Evolutionary conservation across 2,329 filamentous ascomycete genomes (phyloP).

Genomic region (Microthyrium microscopicum): DNA sequence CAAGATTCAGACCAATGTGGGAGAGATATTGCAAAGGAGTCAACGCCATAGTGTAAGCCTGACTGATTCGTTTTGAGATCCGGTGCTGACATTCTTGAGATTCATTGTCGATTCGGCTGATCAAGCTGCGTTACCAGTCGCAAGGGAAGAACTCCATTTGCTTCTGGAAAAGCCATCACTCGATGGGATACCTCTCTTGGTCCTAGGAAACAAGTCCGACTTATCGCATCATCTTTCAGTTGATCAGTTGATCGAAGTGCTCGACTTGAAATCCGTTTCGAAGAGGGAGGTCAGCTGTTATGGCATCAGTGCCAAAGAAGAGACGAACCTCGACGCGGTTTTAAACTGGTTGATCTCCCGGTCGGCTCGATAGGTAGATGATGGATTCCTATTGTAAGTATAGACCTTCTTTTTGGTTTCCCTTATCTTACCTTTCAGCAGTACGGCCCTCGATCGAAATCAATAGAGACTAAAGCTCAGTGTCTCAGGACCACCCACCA

Average conservation of each 20-base stretch:
- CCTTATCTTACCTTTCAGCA: too few species aligned
- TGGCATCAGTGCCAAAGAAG: constrained; percentile 95
- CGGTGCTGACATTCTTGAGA: constrained; percentile 21
- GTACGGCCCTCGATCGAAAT: too few species aligned
- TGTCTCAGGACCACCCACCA: too few species aligned
- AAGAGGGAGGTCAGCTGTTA: constrained; percentile 96
- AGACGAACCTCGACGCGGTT: constrained; percentile 95
- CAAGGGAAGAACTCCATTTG: constrained; percentile 81
- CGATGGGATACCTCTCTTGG: constrained; percentile 78
- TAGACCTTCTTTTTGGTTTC: too few species aligned
- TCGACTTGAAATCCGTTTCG: constrained; percentile 77
- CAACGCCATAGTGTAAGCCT: constrained; percentile 71
- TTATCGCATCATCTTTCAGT: constrained; percentile 80
- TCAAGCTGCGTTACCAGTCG: constrained; percentile 58
- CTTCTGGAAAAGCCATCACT: constrained; percentile 73
- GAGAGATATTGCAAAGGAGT: constrained; percentile 95
- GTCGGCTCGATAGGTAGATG: constrained; percentile 59
- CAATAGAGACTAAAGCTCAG: too few species aligned
- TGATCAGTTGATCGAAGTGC: constrained; percentile 83
- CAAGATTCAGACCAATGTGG: constrained; percentile 97
- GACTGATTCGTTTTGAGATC: constrained; percentile 8
- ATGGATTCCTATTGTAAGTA: too few species aligned
- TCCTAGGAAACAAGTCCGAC: constrained; percentile 95
- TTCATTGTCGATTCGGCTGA: constrained; percentile 98
- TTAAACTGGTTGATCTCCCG: constrained; percentile 91